phyloP scores from a whole-genome alignment of 2,329 filamentous ascomycete species.

The Colletotrichum abscissum region DNA sequence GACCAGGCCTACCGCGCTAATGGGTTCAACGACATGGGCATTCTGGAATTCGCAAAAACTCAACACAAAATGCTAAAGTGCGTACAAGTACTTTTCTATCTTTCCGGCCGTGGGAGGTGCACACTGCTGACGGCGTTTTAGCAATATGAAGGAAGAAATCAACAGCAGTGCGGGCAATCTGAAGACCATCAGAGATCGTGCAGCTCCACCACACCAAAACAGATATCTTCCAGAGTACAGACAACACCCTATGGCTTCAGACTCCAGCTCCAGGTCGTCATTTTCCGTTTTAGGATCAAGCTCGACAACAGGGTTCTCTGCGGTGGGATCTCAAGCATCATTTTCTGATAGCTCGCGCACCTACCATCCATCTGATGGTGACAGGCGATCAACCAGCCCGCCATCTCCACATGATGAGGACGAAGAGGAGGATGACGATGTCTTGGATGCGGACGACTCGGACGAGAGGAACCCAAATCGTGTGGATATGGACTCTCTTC shows the following conservation, averaged over 20 bases:
- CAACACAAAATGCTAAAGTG: conserved; percentile 26
- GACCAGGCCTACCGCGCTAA: conserved; percentile 18
- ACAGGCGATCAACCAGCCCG: conserved; percentile 9
- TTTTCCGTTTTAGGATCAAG: conserved; percentile 25
- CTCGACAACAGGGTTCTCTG: conserved; percentile 3
- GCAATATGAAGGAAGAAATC: conserved; percentile 15
- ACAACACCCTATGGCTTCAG: conserved; percentile 5
- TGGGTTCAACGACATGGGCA: conserved; percentile 21
- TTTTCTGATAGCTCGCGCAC: conserved; percentile 4
- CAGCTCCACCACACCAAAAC: conserved; percentile 8
- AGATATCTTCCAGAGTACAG: not conserved
- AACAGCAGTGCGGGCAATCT: not conserved
- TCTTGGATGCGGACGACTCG: not conserved
- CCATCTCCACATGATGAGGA: not conserved
- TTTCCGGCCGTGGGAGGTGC: too few relatives aligned
- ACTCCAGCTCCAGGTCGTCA: conserved; percentile 33
- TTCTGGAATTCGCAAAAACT: conserved; percentile 23
- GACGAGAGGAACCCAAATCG: conserved; percentile 36
- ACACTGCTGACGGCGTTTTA: not conserved
- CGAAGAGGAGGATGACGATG: not conserved
- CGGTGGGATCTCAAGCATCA: conserved; percentile 16
- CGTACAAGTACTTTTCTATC: not conserved
- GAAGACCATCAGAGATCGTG: conserved; percentile 2
- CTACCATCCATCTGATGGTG: conserved; percentile 3
- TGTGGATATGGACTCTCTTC: conserved; percentile 53